Conservation (phyloP, 2,329 filamentous ascomycete species). For the Coleophoma eucalyptorum region DNA sequence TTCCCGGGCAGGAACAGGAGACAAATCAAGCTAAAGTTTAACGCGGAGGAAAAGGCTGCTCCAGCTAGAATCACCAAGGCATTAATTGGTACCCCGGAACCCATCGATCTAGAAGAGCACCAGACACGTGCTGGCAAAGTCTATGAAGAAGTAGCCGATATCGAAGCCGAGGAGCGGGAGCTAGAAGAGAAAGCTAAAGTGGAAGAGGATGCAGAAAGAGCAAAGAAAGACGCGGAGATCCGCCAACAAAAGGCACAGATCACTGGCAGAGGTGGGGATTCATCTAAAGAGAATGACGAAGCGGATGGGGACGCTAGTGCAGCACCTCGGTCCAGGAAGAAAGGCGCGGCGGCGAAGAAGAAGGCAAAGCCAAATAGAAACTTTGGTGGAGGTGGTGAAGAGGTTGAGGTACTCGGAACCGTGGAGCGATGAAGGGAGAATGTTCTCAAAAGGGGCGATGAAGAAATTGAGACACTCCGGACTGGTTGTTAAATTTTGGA, state of each 20-base stretch:
- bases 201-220: constrained; percentile 40
- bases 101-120: constrained; percentile 60
- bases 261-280: constrained; percentile 1
- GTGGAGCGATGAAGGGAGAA: constrained; percentile 7
- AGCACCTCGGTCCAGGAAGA: constrained; percentile 11
- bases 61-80: constrained; percentile 60
- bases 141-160: constrained; percentile 51
- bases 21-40: constrained; percentile 80
- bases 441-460: neutral
- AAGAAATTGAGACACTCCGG: constrained; percentile 1
- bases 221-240: constrained; percentile 30
- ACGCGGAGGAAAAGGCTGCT: constrained; percentile 68
- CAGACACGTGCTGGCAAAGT: constrained; percentile 47
- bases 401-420: constrained; percentile 23
- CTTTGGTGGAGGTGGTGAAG: constrained; percentile 22
- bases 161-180: constrained; percentile 46
- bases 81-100: constrained; percentile 56
- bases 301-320: constrained; percentile 12
- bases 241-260: constrained; percentile 24
- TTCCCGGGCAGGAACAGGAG: constrained; percentile 69
- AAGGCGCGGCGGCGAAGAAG: constrained; percentile 11
- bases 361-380: constrained; percentile 24
- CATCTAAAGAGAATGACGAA: constrained; percentile 14
- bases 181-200: constrained; percentile 39
- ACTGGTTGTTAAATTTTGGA: neutral